These are phyloP conservation scores for Cucumis melo DNA, from an alignment of 306 rosid species.

Conservation along the genomic window DNA sequence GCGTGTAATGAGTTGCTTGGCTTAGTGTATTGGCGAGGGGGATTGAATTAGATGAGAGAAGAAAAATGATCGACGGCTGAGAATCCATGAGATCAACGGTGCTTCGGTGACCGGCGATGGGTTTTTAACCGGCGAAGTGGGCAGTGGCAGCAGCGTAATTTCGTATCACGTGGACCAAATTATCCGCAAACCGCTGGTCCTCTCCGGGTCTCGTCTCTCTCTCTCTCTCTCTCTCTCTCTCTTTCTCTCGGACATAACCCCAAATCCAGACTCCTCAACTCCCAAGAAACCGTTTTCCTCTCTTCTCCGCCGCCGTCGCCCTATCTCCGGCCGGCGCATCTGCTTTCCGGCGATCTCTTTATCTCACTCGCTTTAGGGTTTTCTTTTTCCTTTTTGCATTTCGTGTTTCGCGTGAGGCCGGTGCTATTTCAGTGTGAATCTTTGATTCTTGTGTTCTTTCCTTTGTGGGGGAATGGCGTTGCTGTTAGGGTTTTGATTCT, in stretches of 20 bases:
- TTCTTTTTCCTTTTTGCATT: not conserved
- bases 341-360: not conserved
- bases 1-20: not conserved
- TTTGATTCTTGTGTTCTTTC: not conserved
- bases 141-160: conserved; percentile 1
- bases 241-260: conserved; percentile 1
- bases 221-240: not conserved
- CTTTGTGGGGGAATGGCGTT: not conserved
- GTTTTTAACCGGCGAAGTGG: not conserved
- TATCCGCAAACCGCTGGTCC: conserved; percentile 2
- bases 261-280: not conserved
- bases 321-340: not conserved
- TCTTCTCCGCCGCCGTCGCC: conserved; percentile 4
- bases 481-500: not conserved
- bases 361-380: not conserved
- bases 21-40: not conserved
- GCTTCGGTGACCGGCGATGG: not conserved
- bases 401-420: not conserved
- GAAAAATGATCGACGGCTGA: conserved; percentile 1
- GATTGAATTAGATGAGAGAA: not conserved
- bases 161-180: conserved; percentile 3
- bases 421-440: not conserved
- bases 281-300: not conserved
- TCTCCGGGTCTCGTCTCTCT: not conserved
- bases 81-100: not conserved